Conservation (phyloP, 2,329 filamentous ascomycete genomes). For the Cercospora sojina region DNA sequence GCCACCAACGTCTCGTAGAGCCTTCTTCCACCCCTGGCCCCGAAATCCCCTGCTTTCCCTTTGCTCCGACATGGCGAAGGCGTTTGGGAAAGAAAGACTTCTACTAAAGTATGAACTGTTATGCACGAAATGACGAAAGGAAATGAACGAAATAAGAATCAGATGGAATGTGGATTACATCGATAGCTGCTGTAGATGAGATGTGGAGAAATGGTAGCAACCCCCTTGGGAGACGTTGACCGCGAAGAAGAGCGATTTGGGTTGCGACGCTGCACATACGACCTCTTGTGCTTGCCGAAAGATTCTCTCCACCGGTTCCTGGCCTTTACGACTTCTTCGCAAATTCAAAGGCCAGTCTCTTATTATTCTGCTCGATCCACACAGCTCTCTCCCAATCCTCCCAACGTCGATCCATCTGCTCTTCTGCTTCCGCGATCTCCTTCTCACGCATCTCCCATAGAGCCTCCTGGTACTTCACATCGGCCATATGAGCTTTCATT, state of each 20-base stretch:
- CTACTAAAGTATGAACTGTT: background rate
- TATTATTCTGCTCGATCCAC: background rate
- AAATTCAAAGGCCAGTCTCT: no score
- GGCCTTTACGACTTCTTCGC: background rate
- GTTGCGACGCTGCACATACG: background rate
- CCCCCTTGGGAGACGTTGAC: background rate
- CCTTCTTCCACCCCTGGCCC: background rate
- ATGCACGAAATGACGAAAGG: background rate
- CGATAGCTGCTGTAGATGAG: background rate
- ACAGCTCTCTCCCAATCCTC: background rate
- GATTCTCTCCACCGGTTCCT: background rate
- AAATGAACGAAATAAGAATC: background rate
- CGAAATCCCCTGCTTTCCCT: background rate
- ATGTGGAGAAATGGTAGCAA: background rate
- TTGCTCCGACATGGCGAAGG: background rate
- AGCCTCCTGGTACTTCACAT: no score
- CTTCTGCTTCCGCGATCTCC: background rate
- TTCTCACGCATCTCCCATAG: background rate
- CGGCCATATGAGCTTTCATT: no score
- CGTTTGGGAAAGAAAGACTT: background rate
- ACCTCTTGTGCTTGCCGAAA: background rate
- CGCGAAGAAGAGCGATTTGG: background rate
- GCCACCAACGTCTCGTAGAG: background rate
- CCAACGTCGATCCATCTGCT: background rate
- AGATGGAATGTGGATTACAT: background rate